Evolutionary conservation across 805 yeast genomes (phyloP).

Genomic region (Trichomonascus vanleenenianus): DNA sequence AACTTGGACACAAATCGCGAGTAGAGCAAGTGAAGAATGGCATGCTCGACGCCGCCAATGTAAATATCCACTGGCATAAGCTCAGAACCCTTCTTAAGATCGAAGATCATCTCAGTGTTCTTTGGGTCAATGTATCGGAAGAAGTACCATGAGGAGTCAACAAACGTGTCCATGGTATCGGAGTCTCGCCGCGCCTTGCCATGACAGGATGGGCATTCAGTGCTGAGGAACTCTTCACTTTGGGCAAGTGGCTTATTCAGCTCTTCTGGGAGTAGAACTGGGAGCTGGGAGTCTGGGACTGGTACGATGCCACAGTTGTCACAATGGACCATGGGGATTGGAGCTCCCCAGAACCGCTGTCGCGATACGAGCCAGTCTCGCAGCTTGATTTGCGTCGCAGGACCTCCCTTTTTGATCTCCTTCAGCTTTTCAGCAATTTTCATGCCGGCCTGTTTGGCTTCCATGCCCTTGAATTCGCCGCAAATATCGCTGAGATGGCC

Average conservation of each 20-base stretch:
- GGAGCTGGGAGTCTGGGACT: conserved; percentile 81
- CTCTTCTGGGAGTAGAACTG: conserved; percentile 65
- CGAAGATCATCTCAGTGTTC: conserved; percentile 51
- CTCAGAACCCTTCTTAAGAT: conserved; percentile 38
- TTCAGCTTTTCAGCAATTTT: conserved; percentile 39
- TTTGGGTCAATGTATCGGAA: conserved; percentile 75
- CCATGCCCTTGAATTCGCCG: conserved; percentile 45
- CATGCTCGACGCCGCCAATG: conserved; percentile 95
- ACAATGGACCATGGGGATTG: conserved; percentile 92
- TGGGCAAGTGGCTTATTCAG: conserved; percentile 62
- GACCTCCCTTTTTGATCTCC: conserved; percentile 7
- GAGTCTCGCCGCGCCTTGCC: conserved; percentile 76
- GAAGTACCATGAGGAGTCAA: conserved; percentile 96
- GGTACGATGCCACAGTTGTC: conserved; percentile 80
- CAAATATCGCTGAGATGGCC: conserved; percentile 45
- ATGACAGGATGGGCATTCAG: conserved; percentile 72
- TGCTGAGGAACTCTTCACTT: conserved; percentile 59
- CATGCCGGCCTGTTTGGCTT: conserved; percentile 43
- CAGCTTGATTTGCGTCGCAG: conserved; percentile 50
- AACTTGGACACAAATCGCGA: conserved; percentile 82
- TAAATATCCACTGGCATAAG: conserved; percentile 82
- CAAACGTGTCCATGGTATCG: conserved; percentile 97
- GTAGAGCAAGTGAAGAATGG: conserved; percentile 83
- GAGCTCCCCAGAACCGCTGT: conserved; percentile 98
- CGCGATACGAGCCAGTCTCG: conserved; percentile 94